Evolutionary conservation across 257 asterid genomes (phyloP).

Genomic region (Nicotiana benthamiana): DNA sequence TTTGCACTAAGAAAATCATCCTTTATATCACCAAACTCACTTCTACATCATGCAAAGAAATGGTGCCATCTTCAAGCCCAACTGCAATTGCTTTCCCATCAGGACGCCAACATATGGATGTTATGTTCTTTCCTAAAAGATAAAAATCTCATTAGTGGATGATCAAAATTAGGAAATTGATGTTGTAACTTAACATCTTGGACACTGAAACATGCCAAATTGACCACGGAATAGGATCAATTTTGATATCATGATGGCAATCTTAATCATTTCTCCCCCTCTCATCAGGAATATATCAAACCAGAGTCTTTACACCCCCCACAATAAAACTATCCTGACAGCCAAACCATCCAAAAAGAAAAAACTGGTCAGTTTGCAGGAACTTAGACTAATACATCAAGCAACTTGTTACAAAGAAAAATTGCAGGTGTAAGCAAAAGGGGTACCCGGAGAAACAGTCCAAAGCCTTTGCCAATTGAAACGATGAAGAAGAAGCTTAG

Average conservation of each 20-base stretch:
- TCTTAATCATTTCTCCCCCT: background rate
- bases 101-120: slow-evolving; percentile 96
- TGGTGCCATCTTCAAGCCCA: slow-evolving; percentile 92
- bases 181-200: background rate
- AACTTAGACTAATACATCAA: background rate
- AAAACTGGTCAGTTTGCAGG: background rate
- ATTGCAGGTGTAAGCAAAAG: background rate
- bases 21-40: slow-evolving; percentile 21
- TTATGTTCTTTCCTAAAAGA: slow-evolving; percentile 55
- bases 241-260: background rate
- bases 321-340: background rate
- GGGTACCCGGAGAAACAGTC: slow-evolving; percentile 74
- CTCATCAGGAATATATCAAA: background rate
- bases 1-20: background rate
- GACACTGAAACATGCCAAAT: background rate
- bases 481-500: slow-evolving; percentile 89
- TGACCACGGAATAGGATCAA: background rate
- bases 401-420: background rate
- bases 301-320: background rate
- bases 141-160: slow-evolving; percentile 1
- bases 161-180: background rate
- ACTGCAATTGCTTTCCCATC: slow-evolving; percentile 92
- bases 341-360: background rate
- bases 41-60: slow-evolving; percentile 87
- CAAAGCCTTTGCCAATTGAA: slow-evolving; percentile 99